Base-by-base conservation (phyloP, 108 stramenopile genomes). In the Nitzschia sp. region DNA sequence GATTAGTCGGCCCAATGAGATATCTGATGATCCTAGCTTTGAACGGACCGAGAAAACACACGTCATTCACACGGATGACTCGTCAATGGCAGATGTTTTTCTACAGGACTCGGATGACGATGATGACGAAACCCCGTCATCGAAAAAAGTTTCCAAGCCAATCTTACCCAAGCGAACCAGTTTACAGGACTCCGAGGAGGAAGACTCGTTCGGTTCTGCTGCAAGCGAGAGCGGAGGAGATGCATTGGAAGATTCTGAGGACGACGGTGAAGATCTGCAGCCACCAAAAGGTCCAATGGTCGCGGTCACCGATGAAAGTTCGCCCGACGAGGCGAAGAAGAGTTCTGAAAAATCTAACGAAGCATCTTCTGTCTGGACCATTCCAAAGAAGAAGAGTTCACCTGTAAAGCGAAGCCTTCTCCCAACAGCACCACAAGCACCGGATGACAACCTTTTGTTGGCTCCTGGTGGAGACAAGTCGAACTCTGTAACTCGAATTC, bases 91-190 rank as follows among this genome's bases (percentile, higher is more conserved):
- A 2, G 60, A 41, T 19, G 60, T 61, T 6, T 61, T 61, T 45
- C 11, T 45, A n/a, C 60, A 61, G 1, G 60, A 61, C 13, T 61
- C 60, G 15, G 60, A 61, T 45, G 60, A 41, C 60, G 60, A 61
- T 41, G 31, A 31, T 44, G 57, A 34, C 53, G 15, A 19, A 19
- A 15, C 53, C 3, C 57, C 2, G 0, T 17, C 1, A 16, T 31
- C 57, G n/a, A 58, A 34, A n/a, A 32, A 21, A 16, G 57, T 58
- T 15, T 54, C 53, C 2, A 23, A 15, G n/a, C n/a, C n/a, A n/a
- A n/a, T n/a, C n/a, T n/a, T n/a, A n/a, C n/a, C n/a, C n/a, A n/a
- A n/a, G n/a, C n/a, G n/a, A n/a, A n/a, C n/a, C n/a, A 6, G 38
- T 1, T 31, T 58, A 1, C n/a, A 58, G 21, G 57, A 58, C 21